Percentiles rank a stretch among this genome's conserved stretches.
These are phyloP conservation scores for Ceratobasidium sp. DNA, from an alignment of 1,284 basidiomycete genomes.

Conservation along the genomic window DNA sequence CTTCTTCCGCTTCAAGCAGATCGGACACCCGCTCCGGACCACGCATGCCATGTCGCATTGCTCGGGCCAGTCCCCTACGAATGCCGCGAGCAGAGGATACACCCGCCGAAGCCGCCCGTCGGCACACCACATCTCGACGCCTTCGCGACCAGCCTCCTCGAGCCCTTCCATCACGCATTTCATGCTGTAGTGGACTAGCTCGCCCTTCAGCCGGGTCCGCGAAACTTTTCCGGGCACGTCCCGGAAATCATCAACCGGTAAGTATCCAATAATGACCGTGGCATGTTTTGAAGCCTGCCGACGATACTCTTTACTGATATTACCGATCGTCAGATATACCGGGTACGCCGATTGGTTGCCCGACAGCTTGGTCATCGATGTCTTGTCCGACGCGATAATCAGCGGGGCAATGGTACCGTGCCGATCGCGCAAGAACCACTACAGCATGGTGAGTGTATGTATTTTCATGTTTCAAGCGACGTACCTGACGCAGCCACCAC, in stretches of 20 bases:
- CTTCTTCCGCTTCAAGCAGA: conserved; percentile 6
- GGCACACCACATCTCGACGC: conserved; percentile 44
- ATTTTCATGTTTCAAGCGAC: too few species aligned
- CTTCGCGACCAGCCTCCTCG: not conserved
- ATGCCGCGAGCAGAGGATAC: conserved; percentile 50
- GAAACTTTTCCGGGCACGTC: not conserved
- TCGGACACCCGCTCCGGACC: conserved; percentile 21
- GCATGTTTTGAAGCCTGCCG: conserved; percentile 24
- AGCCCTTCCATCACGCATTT: conserved; percentile 29
- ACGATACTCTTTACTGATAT: conserved; percentile 41
- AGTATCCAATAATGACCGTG: conserved; percentile 41
- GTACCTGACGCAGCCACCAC: too few species aligned
- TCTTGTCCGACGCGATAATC: conserved; percentile 48
- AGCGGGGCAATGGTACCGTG: conserved; percentile 27
- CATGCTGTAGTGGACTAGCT: conserved; percentile 52
- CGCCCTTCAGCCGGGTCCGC: not conserved
- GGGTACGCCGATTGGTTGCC: conserved; percentile 47
- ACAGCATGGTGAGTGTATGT: too few species aligned
- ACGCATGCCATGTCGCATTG: conserved; percentile 44
- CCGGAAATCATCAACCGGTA: conserved; percentile 33
- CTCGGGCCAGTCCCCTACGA: conserved; percentile 45
- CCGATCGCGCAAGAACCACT: too few species aligned
- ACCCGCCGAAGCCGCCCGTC: conserved; percentile 45
- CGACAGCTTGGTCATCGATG: conserved; percentile 41
- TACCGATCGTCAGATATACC: conserved; percentile 48